Conservation (phyloP, 495 filamentous ascomycete species). For the Podospora pseudoanserina region DNA sequence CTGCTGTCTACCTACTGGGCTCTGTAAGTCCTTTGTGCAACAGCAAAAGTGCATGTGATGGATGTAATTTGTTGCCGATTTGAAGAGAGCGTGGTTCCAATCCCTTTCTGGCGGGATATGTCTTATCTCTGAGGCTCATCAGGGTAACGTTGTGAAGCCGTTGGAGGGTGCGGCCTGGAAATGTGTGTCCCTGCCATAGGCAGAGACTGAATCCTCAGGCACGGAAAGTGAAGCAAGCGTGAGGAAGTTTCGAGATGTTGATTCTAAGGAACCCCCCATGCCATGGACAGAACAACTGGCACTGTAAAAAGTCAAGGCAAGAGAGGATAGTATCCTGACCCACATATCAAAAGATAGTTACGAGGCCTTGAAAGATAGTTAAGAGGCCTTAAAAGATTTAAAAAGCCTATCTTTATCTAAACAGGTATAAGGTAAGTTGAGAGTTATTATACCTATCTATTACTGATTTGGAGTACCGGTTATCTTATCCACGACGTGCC, state of each 20-base stretch:
- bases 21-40: neutral
- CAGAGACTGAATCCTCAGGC: neutral
- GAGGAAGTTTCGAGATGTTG: neutral
- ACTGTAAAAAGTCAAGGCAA: no score
- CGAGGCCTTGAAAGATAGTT: no score
- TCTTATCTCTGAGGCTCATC: neutral
- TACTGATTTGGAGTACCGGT: no score
- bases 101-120: neutral
- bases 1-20: neutral
- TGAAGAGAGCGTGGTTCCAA: neutral
- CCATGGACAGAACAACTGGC: no score
- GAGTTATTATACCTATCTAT: no score
- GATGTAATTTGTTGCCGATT: neutral
- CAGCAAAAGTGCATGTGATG: neutral
- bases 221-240: neutral
- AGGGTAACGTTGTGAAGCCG: neutral
- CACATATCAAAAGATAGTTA: no score
- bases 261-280: neutral
- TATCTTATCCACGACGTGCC: no score
- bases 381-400: no score
- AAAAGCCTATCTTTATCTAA: no score
- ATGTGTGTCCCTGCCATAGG: neutral
- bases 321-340: no score
- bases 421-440: no score
- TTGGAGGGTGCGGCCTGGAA: neutral